These are phyloP conservation scores for Populus alba DNA, from an alignment of 345 rosid species.

Conservation along the genomic window DNA sequence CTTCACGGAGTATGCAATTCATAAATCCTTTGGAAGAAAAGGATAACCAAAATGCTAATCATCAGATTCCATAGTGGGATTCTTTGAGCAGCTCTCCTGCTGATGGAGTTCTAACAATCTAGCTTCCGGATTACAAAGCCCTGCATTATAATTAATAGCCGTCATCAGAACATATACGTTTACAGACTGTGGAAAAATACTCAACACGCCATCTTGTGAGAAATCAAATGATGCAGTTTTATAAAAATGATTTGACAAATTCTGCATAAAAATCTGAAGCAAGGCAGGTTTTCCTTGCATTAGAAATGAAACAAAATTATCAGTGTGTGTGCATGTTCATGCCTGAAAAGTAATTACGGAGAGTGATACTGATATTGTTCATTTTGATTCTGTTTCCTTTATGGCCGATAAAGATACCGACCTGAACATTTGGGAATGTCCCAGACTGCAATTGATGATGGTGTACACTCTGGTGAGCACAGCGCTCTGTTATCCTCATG, in stretches of 20 bases:
- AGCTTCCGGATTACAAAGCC: constrained; percentile 75
- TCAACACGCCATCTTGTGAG: not conserved
- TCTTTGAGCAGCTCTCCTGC: constrained; percentile 65
- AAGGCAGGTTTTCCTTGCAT: not conserved
- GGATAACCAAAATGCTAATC: constrained; percentile 30
- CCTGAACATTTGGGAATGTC: constrained; percentile 97
- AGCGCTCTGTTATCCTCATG: constrained; percentile 72
- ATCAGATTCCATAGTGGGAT: constrained; percentile 70
- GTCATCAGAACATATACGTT: not conserved
- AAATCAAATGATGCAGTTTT: not conserved
- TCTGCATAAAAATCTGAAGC: not conserved
- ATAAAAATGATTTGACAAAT: not conserved
- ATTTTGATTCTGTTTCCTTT: not conserved
- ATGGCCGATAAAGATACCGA: constrained; percentile 27
- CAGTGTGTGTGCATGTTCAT: not conserved
- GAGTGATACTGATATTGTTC: not conserved
- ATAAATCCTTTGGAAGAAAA: not conserved
- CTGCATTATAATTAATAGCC: constrained; percentile 32
- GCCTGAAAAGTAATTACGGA: not conserved
- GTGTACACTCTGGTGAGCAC: constrained; percentile 66
- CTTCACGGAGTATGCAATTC: constrained; percentile 1
- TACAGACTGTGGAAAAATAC: not conserved
- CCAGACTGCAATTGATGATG: constrained; percentile 78
- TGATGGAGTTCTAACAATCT: constrained; percentile 75
- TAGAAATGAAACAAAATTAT: not conserved